A percentile compares a stretch with the other conserved stretches of the same genome.
These are phyloP conservation scores for Solanum hybrid DNA, from an alignment of 305 asterid species.

Conservation along the genomic window DNA sequence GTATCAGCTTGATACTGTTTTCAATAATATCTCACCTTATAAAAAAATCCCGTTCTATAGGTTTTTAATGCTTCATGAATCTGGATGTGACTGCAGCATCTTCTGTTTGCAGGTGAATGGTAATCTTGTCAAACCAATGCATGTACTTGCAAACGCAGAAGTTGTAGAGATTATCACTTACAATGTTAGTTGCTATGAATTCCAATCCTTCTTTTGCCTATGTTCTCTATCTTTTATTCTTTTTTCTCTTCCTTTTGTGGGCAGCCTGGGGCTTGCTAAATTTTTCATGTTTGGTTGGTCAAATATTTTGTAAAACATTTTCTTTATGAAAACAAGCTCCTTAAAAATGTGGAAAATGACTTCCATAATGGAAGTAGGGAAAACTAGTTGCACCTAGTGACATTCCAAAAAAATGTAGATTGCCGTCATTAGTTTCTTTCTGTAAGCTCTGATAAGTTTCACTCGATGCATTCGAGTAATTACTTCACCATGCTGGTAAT, in stretches of 20 bases:
- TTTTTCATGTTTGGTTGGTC: background rate
- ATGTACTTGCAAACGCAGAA: slow-evolving; percentile 80
- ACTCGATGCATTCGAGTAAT: background rate
- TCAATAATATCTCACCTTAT: background rate
- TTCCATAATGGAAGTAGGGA: background rate
- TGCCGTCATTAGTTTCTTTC: background rate
- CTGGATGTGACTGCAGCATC: slow-evolving; percentile 16
- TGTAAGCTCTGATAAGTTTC: background rate
- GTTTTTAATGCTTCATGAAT: slow-evolving; percentile 5
- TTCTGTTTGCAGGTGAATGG: slow-evolving; percentile 76
- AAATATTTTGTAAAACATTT: background rate
- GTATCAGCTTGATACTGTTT: background rate
- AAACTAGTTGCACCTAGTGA: background rate
- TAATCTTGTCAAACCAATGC: slow-evolving; percentile 74
- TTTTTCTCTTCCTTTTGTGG: background rate
- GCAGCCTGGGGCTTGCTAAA: background rate
- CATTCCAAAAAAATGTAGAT: background rate
- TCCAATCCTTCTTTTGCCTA: slow-evolving; percentile 1
- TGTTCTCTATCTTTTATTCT: background rate
- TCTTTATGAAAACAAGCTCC: background rate
- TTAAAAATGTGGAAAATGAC: background rate
- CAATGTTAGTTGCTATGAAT: slow-evolving; percentile 45
- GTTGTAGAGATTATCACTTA: slow-evolving; percentile 85
- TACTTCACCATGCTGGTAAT: background rate
- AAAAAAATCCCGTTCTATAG: background rate